Base-by-base conservation (phyloP, 352 stramenopile species). In the Globisporangium paddicum region DNA sequence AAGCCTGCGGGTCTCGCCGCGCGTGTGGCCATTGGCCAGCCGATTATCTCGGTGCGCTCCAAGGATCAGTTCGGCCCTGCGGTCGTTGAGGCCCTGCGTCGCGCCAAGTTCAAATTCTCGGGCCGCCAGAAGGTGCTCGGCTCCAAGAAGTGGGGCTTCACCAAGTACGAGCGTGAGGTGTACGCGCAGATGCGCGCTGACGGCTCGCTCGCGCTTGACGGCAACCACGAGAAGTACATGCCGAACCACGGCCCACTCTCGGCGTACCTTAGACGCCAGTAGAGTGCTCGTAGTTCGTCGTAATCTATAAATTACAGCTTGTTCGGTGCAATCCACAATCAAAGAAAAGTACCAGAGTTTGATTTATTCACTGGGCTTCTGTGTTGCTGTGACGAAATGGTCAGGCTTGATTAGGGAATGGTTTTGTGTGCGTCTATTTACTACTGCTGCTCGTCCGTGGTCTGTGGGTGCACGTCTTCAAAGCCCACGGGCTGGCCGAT, bases 51-150 rank as follows among this genome's bases (percentile, higher is more conserved):
- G 63, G 95, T 99, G 47, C 90, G 97, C 63, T 93, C 88, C 62
- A 99, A 99, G 86, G 97, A 99, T 80, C 78, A 82, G 49, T 92
- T 97, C 67, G 88, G 93, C 62, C 72, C 86, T 6, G 86, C 96
- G 55, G 95, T 98, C 62, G 92, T 99, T 45, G 96, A 99, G 79
- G 97, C 97, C 25, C 93, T 99, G 67, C 95, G 97, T 86, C 95
- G 97, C 83, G 97, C 97, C 71, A 99, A 99, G 89, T 99, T 99
- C 82, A 99, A 99, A 92, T 99, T 99, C 81, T 96, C 97, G 37
- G 97, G 97, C 73, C 90, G 97, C 69, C 97, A 99, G 90, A 99
- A 99, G 93, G 98, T 99, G 71, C 79, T 99, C 30, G 95, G 97
- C 79, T 98, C 89, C 69, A 97, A 98, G 74, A 99, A 99, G 87